These are phyloP conservation scores for Graphium sp. DNA, from an alignment of 2,329 filamentous ascomycete species.

Conservation along the genomic window DNA sequence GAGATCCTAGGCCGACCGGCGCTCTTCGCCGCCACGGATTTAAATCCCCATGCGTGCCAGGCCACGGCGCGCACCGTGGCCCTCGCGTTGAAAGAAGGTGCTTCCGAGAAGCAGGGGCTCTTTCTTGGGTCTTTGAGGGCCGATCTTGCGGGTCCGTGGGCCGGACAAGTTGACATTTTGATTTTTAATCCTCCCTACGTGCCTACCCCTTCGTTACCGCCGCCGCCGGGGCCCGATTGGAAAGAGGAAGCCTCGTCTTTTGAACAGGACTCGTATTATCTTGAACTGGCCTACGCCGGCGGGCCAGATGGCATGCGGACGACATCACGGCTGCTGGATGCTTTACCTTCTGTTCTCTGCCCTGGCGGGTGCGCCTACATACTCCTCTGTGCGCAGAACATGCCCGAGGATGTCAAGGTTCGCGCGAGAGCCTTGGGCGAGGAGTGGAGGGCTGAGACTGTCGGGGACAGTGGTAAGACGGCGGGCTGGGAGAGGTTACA, in stretches of 20 bases:
- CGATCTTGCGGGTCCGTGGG: conserved; percentile 51
- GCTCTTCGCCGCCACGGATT: conserved; percentile 62
- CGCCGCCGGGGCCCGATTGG: conserved; percentile 18
- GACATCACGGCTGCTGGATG: conserved; percentile 60
- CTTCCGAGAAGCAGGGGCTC: conserved; percentile 16
- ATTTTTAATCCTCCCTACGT: conserved; percentile 98
- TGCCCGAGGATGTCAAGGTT: conserved; percentile 55
- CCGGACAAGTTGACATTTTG: conserved; percentile 57
- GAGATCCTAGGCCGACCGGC: conserved; percentile 17
- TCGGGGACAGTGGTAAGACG: conserved; percentile 68
- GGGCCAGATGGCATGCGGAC: conserved; percentile 87
- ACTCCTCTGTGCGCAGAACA: conserved; percentile 80
- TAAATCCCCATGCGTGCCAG: conserved; percentile 68
- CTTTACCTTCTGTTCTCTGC: conserved; percentile 47
- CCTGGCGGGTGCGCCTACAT: conserved; percentile 70
- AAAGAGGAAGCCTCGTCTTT: conserved; percentile 29
- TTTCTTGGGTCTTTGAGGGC: conserved; percentile 53
- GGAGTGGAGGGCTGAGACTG: conserved; percentile 59
- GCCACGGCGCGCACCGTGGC: conserved; percentile 56
- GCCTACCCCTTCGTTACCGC: conserved; percentile 61
- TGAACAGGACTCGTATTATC: conserved; percentile 66
- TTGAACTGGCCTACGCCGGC: conserved; percentile 78
- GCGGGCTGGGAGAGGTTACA: conserved; percentile 92
- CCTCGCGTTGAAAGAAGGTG: conserved; percentile 17
- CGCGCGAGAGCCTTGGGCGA: conserved; percentile 34